A percentile compares a stretch with the other conserved stretches of the same genome.
phyloP scores from a whole-genome alignment of 2,329 filamentous ascomycete species.

The Nigrospora osmanthi region DNA sequence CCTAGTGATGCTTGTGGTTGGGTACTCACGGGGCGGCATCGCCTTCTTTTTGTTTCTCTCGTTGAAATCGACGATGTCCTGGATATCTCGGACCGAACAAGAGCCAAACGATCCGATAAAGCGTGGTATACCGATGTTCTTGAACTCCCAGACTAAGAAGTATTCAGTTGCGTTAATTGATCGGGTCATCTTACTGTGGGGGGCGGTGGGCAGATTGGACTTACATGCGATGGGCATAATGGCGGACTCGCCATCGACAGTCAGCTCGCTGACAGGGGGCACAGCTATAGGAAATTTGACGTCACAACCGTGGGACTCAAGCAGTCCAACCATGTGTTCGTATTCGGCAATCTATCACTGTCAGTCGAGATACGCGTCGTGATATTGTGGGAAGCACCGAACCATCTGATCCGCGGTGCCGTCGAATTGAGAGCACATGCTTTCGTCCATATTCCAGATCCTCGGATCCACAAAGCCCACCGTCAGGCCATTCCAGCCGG shows the following conservation, averaged over 20 bases:
- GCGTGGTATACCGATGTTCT: neutral
- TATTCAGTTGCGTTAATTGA: too few species aligned
- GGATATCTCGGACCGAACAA: neutral
- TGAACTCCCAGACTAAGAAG: conserved; percentile 5
- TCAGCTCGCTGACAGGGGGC: neutral
- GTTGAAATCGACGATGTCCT: conserved; percentile 2
- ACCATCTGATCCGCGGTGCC: conserved; percentile 2
- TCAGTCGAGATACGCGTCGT: neutral
- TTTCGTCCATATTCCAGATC: neutral
- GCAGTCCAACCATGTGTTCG: neutral
- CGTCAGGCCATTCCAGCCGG: neutral
- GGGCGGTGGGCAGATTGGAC: neutral
- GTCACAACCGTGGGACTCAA: neutral
- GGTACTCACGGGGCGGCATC: conserved; percentile 1
- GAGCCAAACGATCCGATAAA: conserved; percentile 1
- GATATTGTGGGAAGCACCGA: too few species aligned
- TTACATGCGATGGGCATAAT: conserved; percentile 5
- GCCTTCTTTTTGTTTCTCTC: neutral
- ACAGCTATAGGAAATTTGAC: neutral
- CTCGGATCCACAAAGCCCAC: neutral
- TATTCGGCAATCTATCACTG: neutral
- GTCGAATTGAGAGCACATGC: neutral
- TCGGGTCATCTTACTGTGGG: too few species aligned
- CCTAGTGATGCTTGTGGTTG: too few species aligned
- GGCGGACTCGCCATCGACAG: neutral